Base-by-base conservation (phyloP, 2,329 filamentous ascomycete genomes). In the Arthrobotrys iridis region DNA sequence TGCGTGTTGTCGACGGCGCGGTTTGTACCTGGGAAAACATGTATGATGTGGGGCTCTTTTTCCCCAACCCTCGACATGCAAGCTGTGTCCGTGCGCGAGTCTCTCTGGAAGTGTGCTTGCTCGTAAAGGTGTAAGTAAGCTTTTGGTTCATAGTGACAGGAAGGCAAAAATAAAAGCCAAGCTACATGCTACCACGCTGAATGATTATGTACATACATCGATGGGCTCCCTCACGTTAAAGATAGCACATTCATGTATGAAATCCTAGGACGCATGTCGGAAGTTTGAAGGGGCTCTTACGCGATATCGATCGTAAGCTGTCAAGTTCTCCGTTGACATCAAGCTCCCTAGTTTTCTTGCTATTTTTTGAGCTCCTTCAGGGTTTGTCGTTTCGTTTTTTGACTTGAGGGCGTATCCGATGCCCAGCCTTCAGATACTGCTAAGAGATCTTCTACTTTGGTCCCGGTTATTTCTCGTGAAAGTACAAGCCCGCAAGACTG, bases 381-480 rank as follows among this genome's bases (percentile, higher is more conserved):
- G 55, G 43, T 43, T 55, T 33, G 46, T 55, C 33, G 26, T 50
- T 63, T 35, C 24, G 13, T 8, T 40, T 65, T 35, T 52, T 18
- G 8, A 8, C 15, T 7, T 24, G 6, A 35, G 30, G 50, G 37
- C 28, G 22, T 37, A 45, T 6, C 30, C 50, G 63, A 50, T 28
- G 24, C 35, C 28, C 15, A 33, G 40, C 22, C 45, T 20, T 35
- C 8, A 35, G 50, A 15, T 30, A 66, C 37, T 20, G 41, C 33
- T 45, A n/a, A n/a, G n/a, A n/a, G n/a, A n/a, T n/a, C n/a, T n/a
- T n/a, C 43, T 24, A 37, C 65, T 26, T 62, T 18, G 18, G 57
- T 48, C 28, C 66, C 58, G 66, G 66, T 71, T 71, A 63, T 64
- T 71, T 71, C 57, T 71, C 66, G 66, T 71, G 30, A 40, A 40